phyloP scores from a whole-genome alignment of 345 rosid genomes.

The Eucalyptus sp. region DNA sequence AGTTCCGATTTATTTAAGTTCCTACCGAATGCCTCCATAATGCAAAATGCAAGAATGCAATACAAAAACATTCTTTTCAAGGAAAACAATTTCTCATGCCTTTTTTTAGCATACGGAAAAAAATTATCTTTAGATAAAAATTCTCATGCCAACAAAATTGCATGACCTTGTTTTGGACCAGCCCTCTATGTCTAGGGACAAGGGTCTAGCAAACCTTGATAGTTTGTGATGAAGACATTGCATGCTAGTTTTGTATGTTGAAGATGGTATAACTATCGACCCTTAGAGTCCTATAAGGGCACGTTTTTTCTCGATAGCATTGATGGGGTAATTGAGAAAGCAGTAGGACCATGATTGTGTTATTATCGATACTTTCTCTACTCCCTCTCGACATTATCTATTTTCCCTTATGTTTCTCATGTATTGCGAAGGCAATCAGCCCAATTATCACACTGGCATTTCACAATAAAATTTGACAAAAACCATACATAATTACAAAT shows the following conservation, averaged over 20 bases:
- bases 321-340: neutral
- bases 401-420: neutral
- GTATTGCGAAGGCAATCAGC: accelerated
- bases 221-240: neutral
- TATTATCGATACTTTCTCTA: neutral
- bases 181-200: neutral
- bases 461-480: neutral
- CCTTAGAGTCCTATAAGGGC: neutral
- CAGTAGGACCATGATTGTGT: neutral
- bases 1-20: neutral
- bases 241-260: neutral
- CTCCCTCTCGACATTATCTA: neutral
- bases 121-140: neutral
- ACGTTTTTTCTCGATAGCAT: neutral
- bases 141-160: neutral
- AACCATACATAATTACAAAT: neutral
- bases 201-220: neutral
- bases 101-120: too few species aligned
- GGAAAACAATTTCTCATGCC: neutral
- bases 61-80: neutral
- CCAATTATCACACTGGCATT: accelerated
- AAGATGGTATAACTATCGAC: neutral
- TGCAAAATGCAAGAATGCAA: neutral
- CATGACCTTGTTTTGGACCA: neutral
- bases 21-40: neutral